Evolutionary conservation across 129 eudicot genomes (phyloP).

Genomic region (Lactuca sativa): DNA sequence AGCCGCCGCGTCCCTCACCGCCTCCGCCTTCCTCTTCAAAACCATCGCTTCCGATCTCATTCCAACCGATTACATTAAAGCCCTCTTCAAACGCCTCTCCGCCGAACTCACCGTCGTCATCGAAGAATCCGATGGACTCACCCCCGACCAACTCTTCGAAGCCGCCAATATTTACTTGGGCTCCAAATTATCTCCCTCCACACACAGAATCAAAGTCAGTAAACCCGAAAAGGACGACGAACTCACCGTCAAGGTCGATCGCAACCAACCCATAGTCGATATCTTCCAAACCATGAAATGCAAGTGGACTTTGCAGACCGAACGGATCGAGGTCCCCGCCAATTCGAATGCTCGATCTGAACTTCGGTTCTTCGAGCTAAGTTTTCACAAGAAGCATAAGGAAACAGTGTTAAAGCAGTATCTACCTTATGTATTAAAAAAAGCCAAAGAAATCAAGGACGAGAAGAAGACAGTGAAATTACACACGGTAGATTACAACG

Average conservation of each 20-base stretch:
- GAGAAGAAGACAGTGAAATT: slow-evolving; percentile 37
- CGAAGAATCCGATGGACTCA: slow-evolving; percentile 57
- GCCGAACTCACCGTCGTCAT: slow-evolving; percentile 52
- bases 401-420: slow-evolving; percentile 38
- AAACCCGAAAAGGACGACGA: slow-evolving; percentile 43
- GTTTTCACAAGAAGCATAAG: slow-evolving; percentile 47
- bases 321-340: slow-evolving; percentile 11
- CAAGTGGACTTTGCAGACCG: slow-evolving; percentile 42
- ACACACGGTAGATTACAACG: slow-evolving; percentile 55
- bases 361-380: slow-evolving; percentile 42
- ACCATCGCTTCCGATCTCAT: slow-evolving; percentile 45
- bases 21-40: slow-evolving; percentile 45
- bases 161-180: slow-evolving; percentile 45
- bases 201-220: slow-evolving; percentile 35
- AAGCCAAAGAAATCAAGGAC: slow-evolving; percentile 43
- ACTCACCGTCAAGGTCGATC: slow-evolving; percentile 38
- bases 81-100: slow-evolving; percentile 37
- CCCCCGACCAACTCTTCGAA: slow-evolving; percentile 58
- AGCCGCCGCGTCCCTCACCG: slow-evolving; percentile 47
- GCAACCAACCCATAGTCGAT: slow-evolving; percentile 45
- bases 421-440: slow-evolving; percentile 35
- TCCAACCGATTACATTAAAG: slow-evolving; percentile 31
- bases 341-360: slow-evolving; percentile 24
- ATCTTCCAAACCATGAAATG: slow-evolving; percentile 24
- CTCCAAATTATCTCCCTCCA: slow-evolving; percentile 42